Evolutionary conservation across 257 asterid genomes (phyloP), one percentile per base, ranked within the genome.

Genomic region (Hygrophila difformis): DNA sequence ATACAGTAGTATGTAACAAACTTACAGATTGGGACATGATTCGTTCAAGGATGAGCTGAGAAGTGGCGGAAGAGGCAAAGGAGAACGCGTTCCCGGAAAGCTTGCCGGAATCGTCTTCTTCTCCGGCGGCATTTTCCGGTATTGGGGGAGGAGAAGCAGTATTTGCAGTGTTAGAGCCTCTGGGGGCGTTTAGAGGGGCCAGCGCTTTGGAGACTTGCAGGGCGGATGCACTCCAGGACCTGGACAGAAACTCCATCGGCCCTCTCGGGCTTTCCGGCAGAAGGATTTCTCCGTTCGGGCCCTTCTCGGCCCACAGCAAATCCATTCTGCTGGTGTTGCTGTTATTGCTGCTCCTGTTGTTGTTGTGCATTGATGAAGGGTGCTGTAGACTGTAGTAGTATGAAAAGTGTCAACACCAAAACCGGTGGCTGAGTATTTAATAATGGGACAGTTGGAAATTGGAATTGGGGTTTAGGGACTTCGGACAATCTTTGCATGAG

Each of bases 221-320:
- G 39, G 99, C 94, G 6, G 99, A 91, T 55, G 93, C 79, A 47
- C 99, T 86, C 97, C 97, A 86, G 20, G 99, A 91, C 62, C 99
- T 69, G 0, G 99, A 78, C 9, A 91, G 82, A 39, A 82, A 86
- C 65, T 91, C 99, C 93, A 91, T 91, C 1, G 99, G 95, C 9
- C 78, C 91, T 54, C 88, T 65, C 36, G 99, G 99, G 66, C 99
- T 87, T 55, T 91, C 99, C 72, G 99, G 99, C 61, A 91, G 69
- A 53, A 65, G 93, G 16, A 68, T 36, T 8, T 70, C 72, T 3
- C 77, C 78, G 65, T 62, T 39, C 17, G 64, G 57, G 67, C 61
- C 74, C 66, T 71, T 83, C 42, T 79, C 88, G 56, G 71, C 65
- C 96, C 93, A 85, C 50, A 60, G 12, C 9, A 47, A 20, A 67